phyloP scores from a whole-genome alignment of 495 filamentous ascomycete species.

The Aspergillus bertholletiae region DNA sequence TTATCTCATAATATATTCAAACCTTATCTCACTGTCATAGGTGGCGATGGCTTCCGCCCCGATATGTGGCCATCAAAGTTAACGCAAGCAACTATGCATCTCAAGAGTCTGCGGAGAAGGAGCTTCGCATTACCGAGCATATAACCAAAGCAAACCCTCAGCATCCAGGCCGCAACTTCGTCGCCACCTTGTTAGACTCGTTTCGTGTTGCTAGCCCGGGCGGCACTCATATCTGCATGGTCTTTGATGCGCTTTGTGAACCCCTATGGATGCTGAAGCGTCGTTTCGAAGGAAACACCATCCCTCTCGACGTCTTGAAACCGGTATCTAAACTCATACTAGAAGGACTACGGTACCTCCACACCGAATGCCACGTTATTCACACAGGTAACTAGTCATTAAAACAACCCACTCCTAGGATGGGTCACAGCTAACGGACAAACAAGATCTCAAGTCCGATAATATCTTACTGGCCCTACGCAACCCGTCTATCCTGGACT shows the following conservation, averaged over 20 bases:
- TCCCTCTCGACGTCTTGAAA: conserved; percentile 26
- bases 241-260: conserved; percentile 29
- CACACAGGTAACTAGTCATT: conserved; percentile 42
- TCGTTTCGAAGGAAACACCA: conserved; percentile 17
- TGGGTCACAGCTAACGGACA: no score
- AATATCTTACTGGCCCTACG: conserved; percentile 38
- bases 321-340: conserved; percentile 27
- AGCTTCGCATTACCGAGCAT: conserved; percentile 23
- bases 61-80: conserved; percentile 27
- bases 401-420: no score
- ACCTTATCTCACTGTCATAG: no score
- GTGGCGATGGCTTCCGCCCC: conserved; percentile 20
- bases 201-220: conserved; percentile 25
- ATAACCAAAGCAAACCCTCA: conserved; percentile 17
- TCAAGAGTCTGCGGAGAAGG: conserved; percentile 19
- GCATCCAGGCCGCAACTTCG: conserved; percentile 24
- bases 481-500: conserved; percentile 30
- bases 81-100: conserved; percentile 18
- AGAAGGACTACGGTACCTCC: conserved; percentile 36
- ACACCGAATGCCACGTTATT: conserved; percentile 34
- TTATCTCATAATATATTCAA: no score
- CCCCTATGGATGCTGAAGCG: conserved; percentile 27
- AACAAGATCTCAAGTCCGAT: conserved; percentile 39
- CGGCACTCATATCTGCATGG: conserved; percentile 25
- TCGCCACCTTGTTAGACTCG: conserved; percentile 27